Base-by-base conservation (phyloP, 192 early-diverging fungal genomes). In the Gaertneriomyces sp. region DNA sequence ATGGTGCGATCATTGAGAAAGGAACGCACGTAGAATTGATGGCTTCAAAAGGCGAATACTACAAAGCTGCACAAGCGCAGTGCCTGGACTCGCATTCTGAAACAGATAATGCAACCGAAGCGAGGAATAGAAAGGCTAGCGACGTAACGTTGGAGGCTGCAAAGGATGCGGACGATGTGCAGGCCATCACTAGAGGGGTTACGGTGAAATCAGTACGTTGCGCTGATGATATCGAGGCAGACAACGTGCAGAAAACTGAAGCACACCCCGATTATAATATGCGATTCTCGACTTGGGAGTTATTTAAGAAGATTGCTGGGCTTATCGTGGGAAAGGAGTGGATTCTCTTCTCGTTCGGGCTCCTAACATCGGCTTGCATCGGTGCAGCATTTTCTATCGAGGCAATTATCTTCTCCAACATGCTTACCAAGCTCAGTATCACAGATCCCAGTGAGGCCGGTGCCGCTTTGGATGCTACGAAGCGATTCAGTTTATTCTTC, bases 11-110 rank as follows among this genome's bases (percentile, higher is more conserved):
- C 4, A 51, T 51, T 51, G 76, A 89, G 70, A 20, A 76, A 7
- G 87, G 87, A 33, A 79, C 86, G 11, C 88, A 90, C 71, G 43
- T 70, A 38, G 81, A 91, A 55, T 71, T 90, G 17, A 51, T 90
- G 19, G 68, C 17, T 7, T 9, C 49, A n/a, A 55, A 72, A 16
- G 40, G 57, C 19, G 40, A 71, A 12, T 83, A 83, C 64, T 84
- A 80, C 43, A 50, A 83, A n/a, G 49, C 49, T 20, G 49, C 20
- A 20, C n/a, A 51, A 17, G 20, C 6, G 49, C 49, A 51, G 20
- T 17, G 20, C 20, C n/a, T 51, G 49, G n/a, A n/a, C n/a, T 51
- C 4, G 3, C n/a, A n/a, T 51, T n/a, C 20, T n/a, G 49, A 51
- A 20, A 51, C 49, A 51, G 6, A 5, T 51, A 5, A n/a, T 51